phyloP scores from a whole-genome alignment of 805 yeast species.

The Yarrowia bubula region DNA sequence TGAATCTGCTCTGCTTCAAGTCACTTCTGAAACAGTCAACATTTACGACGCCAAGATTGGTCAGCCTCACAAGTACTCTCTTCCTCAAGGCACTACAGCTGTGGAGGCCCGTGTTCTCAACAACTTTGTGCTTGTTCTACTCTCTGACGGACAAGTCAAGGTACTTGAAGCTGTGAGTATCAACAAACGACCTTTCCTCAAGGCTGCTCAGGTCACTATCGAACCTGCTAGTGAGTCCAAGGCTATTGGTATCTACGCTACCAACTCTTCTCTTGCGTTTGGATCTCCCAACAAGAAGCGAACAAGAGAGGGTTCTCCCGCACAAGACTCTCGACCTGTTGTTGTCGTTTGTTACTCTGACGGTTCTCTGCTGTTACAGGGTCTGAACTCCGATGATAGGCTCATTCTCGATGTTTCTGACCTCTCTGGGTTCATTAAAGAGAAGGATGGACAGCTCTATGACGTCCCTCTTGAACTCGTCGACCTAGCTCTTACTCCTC shows the following conservation, averaged over 20 bases:
- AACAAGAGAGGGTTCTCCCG: conserved; percentile 9
- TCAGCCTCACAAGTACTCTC: conserved; percentile 29
- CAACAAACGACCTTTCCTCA: conserved; percentile 17
- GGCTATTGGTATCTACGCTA: conserved; percentile 8
- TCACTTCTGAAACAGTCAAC: conserved; percentile 29
- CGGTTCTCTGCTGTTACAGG: conserved; percentile 9
- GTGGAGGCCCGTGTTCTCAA: conserved; percentile 8
- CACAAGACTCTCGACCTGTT: conserved; percentile 11
- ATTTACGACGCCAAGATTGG: conserved; percentile 26
- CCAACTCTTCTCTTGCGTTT: conserved; percentile 3
- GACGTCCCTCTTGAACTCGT: conserved; percentile 7
- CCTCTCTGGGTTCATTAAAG: conserved; percentile 3
- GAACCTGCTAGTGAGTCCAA: conserved; percentile 10
- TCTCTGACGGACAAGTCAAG: conserved; percentile 19
- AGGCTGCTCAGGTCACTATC: conserved; percentile 1
- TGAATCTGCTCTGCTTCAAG: conserved; percentile 2
- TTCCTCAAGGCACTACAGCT: conserved; percentile 21
- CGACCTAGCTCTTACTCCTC: conserved; percentile 1
- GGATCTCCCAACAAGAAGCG: conserved; percentile 3
- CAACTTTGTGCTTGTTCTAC: conserved; percentile 1
- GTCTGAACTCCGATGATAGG: neutral
- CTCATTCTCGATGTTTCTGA: conserved; percentile 12
- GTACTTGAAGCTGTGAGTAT: conserved; percentile 14
- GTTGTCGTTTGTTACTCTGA: conserved; percentile 11
- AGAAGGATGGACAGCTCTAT: conserved; percentile 9